Conservation (phyloP, 495 filamentous ascomycete species). For the Tetracladium setigerum region DNA sequence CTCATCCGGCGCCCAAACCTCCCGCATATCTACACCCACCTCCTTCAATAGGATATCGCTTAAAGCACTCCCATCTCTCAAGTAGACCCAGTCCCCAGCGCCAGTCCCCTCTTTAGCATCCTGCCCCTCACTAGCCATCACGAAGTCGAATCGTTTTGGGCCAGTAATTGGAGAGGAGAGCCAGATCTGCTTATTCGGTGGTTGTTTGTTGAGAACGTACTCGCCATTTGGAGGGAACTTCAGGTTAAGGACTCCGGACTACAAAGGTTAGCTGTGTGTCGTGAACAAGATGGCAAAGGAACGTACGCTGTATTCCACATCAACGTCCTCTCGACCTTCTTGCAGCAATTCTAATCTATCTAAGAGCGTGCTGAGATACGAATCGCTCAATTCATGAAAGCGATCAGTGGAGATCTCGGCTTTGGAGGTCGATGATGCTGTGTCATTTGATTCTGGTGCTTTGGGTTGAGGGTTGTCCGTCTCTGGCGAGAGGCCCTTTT, state of each 20-base stretch:
- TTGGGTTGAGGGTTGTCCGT: constrained; percentile 16
- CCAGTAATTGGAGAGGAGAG: constrained; percentile 86
- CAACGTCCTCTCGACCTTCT: constrained; percentile 53
- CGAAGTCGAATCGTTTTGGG: constrained; percentile 88
- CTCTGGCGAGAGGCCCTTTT: constrained; percentile 24
- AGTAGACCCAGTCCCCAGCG: constrained; percentile 72
- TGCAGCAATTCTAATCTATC: constrained; percentile 57
- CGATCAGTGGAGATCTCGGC: constrained; percentile 19
- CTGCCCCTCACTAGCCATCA: constrained; percentile 59
- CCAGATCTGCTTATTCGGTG: constrained; percentile 96
- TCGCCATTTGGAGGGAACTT: constrained; percentile 55
- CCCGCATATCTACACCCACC: constrained; percentile 43
- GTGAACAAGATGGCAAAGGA: constrained; percentile 2
- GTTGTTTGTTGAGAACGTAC: constrained; percentile 96
- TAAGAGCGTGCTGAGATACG: constrained; percentile 51
- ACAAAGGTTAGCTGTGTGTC: constrained; percentile 6
- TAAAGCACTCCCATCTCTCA: constrained; percentile 71
- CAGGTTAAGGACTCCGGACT: constrained; percentile 83
- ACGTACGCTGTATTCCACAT: constrained; percentile 55
- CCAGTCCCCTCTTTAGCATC: constrained; percentile 68
- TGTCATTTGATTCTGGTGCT: constrained; percentile 5
- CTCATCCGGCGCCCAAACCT: constrained; percentile 7
- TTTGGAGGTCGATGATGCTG: constrained; percentile 1
- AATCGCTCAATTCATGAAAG: constrained; percentile 42
- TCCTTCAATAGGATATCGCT: constrained; percentile 63